Base-by-base conservation (phyloP, 495 filamentous ascomycete species). In the Thozetella sp. region DNA sequence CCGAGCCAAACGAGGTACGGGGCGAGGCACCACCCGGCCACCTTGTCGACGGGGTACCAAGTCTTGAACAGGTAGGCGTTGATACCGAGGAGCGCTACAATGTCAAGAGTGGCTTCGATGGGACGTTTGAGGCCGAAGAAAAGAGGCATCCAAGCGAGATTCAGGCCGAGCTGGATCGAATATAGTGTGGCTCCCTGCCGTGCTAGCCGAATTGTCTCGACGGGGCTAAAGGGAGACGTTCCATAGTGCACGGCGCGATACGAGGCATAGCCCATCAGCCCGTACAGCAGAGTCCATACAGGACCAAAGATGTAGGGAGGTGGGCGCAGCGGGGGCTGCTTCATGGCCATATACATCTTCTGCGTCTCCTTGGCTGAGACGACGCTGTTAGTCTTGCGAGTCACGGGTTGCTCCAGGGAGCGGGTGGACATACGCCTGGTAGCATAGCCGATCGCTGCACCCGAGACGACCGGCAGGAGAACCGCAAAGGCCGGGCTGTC, bases 111-210 rank as follows among this genome's bases (percentile, higher is more conserved):
- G 1, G 93, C 93, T 67, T 86, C 83, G 57, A 87, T 82, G 2
- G 92, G 91, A 23, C 84, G 81, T 40, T 85, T 82, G 27, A 89
- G 63, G 0, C 83, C 81, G 68, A 96, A 97, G 81, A 97, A 98
- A 10, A 97, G 83, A 1, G 94, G 94, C 92, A 95, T 97, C 92
- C 91, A 98, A 51, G 89, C 70, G 20, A 95, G 75, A 70, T 97
- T 97, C 15, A 97, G 74, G 20, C 79, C 88, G 10, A 97, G 87
- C 68, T 97, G 93, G 50, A 88, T 84, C 4, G 88, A 90, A 78
- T 96, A 97, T 17, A 96, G 80, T 0, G 88, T 90, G 37, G 86
- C 82, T 51, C 88, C 86, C 67, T 89, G 84, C 73, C 85, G 67
- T 55, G 72, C 71, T 20, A 55, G 43, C 34, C 67, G 65, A 48